Evolutionary conservation across 192 early-diverging fungal genomes (phyloP).

Genomic region (Gryganskiella cystojenkinii): DNA sequence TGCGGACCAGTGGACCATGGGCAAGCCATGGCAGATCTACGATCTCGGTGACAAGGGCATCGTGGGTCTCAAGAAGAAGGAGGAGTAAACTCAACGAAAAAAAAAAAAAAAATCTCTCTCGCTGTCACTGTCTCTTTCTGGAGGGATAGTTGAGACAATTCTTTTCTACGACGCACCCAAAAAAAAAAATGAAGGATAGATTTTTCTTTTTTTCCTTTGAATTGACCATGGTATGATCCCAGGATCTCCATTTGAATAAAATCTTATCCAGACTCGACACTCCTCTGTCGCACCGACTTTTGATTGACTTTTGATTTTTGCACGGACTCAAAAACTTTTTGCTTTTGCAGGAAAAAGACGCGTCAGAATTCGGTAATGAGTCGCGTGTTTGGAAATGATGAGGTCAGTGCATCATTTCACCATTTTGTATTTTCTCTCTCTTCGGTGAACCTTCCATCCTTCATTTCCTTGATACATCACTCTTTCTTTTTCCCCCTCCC

Average conservation of each 20-base stretch:
- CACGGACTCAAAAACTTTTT: too few relatives aligned
- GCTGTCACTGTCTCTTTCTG: slow-evolving; percentile 43
- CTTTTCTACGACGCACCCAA: slow-evolving; percentile 31
- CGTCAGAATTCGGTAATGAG: too few relatives aligned
- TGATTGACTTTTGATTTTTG: too few relatives aligned
- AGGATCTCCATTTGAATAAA: not conserved
- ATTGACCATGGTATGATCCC: not conserved
- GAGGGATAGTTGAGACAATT: slow-evolving; percentile 61
- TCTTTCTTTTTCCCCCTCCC: slow-evolving; percentile 4
- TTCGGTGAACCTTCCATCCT: too few relatives aligned
- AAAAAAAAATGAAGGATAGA: not conserved
- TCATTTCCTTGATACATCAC: too few relatives aligned
- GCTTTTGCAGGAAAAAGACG: too few relatives aligned
- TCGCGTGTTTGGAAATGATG: too few relatives aligned
- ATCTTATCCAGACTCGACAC: too few relatives aligned
- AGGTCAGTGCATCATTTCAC: too few relatives aligned
- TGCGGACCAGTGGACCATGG: slow-evolving; percentile 20
- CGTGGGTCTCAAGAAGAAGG: not conserved
- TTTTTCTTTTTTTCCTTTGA: slow-evolving; percentile 1
- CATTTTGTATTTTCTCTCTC: too few relatives aligned
- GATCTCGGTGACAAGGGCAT: slow-evolving; percentile 12
- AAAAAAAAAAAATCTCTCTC: not conserved
- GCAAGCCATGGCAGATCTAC: slow-evolving; percentile 23
- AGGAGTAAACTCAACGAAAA: not conserved
- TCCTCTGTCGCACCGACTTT: too few relatives aligned